A percentile compares a stretch with the other conserved stretches of the same genome.
Evolutionary conservation across 768 basidiomycete genomes (phyloP).

Genomic region (Mycena galericulata): DNA sequence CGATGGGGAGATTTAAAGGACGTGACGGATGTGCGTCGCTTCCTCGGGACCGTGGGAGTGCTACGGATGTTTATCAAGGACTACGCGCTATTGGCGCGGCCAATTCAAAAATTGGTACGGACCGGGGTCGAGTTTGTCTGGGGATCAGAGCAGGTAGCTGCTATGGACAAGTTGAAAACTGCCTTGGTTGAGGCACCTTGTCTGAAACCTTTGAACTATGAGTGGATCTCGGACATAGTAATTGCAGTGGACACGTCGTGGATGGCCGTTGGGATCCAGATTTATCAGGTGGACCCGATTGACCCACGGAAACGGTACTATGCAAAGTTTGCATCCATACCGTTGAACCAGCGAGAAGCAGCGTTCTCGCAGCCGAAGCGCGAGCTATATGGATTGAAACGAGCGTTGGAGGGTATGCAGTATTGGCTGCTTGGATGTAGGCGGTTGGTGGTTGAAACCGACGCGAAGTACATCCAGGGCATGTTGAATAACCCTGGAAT

Average conservation of each 20-base stretch:
- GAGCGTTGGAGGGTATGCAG: conserved; percentile 13
- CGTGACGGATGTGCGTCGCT: conserved; percentile 19
- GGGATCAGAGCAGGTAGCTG: conserved; percentile 30
- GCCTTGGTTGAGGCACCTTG: conserved; percentile 25
- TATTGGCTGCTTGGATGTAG: conserved; percentile 36
- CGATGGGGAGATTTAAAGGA: conserved; percentile 26
- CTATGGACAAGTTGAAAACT: conserved; percentile 37
- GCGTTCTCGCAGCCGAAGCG: conserved; percentile 42
- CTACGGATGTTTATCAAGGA: conserved; percentile 38
- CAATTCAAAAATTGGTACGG: conserved; percentile 14
- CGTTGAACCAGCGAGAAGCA: conserved; percentile 18
- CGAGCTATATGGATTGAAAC: conserved; percentile 41
- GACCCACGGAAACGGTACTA: conserved; percentile 28
- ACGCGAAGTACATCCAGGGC: conserved; percentile 41
- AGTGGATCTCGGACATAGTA: conserved; percentile 34
- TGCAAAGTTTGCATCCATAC: conserved; percentile 43
- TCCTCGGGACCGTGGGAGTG: conserved; percentile 24
- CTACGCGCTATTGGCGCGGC: conserved; percentile 10
- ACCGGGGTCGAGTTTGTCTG: conserved; percentile 36
- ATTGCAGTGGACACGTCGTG: conserved; percentile 43
- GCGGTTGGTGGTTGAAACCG: conserved; percentile 32
- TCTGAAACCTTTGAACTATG: conserved; percentile 43
- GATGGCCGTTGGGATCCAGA: conserved; percentile 18
- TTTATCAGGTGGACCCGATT: conserved; percentile 22
- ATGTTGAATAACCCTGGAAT: conserved; percentile 30